Conservation (phyloP, 2,329 filamentous ascomycete genomes). For the Chalaropsis thielavioides region DNA sequence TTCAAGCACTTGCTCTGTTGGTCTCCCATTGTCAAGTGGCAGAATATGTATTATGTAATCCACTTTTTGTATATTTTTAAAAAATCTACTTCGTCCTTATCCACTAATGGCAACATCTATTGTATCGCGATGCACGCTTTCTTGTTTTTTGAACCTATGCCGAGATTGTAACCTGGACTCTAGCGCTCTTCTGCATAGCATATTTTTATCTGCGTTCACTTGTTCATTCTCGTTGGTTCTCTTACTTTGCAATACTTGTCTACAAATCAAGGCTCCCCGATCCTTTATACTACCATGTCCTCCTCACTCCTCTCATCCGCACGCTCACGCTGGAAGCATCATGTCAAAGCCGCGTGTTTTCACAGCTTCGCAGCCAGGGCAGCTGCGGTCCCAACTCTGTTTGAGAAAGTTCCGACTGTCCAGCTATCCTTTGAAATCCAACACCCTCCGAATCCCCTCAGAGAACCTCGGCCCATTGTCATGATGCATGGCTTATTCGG, state of each 20-base stretch:
- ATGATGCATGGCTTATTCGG: slow-evolving; percentile 90
- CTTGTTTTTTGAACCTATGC: background rate
- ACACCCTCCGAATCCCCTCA: slow-evolving; percentile 34
- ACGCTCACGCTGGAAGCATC: background rate
- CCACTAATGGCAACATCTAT: background rate
- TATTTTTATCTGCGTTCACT: background rate
- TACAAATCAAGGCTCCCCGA: background rate
- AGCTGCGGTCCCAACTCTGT: background rate
- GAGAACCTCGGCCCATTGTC: slow-evolving; percentile 49
- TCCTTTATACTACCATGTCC: background rate
- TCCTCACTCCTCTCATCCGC: slow-evolving; percentile 3
- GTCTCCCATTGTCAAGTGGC: background rate
- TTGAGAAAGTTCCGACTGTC: slow-evolving; percentile 19
- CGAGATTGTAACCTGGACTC: too few species aligned
- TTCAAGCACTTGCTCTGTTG: too few species aligned
- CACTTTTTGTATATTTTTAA: background rate
- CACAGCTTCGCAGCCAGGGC: slow-evolving; percentile 4
- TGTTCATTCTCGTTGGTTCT: background rate
- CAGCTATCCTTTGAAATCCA: slow-evolving; percentile 53
- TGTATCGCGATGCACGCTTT: background rate
- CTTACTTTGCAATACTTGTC: background rate
- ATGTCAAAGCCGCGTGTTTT: slow-evolving; percentile 10
- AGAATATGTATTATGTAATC: background rate
- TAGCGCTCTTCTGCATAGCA: background rate
- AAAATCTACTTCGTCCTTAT: background rate